These are phyloP conservation scores for Vitis hybrid DNA, from an alignment of 177 flowering plant genomes.

Conservation along the genomic window DNA sequence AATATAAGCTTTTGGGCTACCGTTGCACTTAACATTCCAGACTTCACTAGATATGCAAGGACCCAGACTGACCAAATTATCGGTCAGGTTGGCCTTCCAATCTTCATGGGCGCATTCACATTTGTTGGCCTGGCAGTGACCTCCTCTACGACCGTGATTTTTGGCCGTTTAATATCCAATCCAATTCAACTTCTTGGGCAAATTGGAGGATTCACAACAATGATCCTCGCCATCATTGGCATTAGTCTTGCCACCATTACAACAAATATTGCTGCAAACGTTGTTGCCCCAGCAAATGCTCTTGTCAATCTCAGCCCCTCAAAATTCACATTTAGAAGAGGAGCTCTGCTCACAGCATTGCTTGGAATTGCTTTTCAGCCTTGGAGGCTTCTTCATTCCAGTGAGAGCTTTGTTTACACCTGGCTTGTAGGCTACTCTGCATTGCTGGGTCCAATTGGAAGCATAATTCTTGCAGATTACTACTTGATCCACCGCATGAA, in stretches of 20 bases:
- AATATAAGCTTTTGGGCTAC: slow-evolving; percentile 91
- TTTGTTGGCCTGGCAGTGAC: slow-evolving; percentile 92
- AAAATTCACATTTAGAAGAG: slow-evolving; percentile 65
- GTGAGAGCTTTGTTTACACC: slow-evolving; percentile 88
- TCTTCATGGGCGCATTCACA: slow-evolving; percentile 88
- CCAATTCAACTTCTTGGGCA: slow-evolving; percentile 75
- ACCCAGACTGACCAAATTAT: slow-evolving; percentile 75
- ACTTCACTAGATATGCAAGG: slow-evolving; percentile 80
- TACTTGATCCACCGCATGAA: slow-evolving; percentile 49
- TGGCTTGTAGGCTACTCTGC: slow-evolving; percentile 95
- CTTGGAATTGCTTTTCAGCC: slow-evolving; percentile 87
- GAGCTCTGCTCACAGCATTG: slow-evolving; percentile 72
- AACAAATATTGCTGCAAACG: slow-evolving; percentile 88
- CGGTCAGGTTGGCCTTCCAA: slow-evolving; percentile 82
- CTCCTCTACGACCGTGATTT: slow-evolving; percentile 70
- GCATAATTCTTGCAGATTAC: slow-evolving; percentile 70
- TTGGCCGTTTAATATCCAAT: slow-evolving; percentile 70
- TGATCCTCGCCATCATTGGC: slow-evolving; percentile 63
- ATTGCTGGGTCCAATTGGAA: slow-evolving; percentile 82
- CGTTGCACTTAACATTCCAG: slow-evolving; percentile 82
- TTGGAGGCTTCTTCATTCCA: slow-evolving; percentile 80
- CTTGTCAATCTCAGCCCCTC: slow-evolving; percentile 82
- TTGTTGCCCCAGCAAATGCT: slow-evolving; percentile 93
- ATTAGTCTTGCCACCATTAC: slow-evolving; percentile 82
- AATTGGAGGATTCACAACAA: slow-evolving; percentile 59